Base-by-base conservation (phyloP, 2,329 filamentous ascomycete species). In the Colletotrichum orbiculare region DNA sequence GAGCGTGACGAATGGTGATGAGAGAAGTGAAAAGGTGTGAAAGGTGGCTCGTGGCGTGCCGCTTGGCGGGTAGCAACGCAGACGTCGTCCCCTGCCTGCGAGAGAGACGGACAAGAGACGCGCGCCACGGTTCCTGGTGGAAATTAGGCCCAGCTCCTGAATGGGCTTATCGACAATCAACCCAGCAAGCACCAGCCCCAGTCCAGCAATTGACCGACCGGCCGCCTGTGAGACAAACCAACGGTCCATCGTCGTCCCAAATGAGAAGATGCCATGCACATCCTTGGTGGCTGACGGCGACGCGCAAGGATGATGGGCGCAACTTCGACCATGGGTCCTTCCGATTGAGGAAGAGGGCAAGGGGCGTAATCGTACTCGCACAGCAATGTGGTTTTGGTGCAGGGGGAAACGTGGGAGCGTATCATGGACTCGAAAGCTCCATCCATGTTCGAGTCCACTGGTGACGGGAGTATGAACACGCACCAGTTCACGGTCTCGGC, bases 41-140 rank as follows among this genome's bases (percentile, higher is more conserved):
- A 38, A 38, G 37, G 17, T 49, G 54, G 38, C 13, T 50, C 38
- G 43, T 58, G 54, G 60, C 43, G 48, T 48, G 60, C 64, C 48
- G 54, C 54, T 67, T 64, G 64, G 60, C 64, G 60, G 54, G 35
- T 48, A 49, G 41, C 41, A 37, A 39, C 48, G 49, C 64, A 41
- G 41, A 55, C 54, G 54, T 34, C 60, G 11, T 64, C 37, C 45
- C 42, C 45, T 60, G 50, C 53, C 38, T 39, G 35, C 46, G 47
- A 43, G 46, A 58, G 54, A 46, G 64, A 65, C 42, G 45, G 25
- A 25, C 25, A 5, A 25, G 25, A 25, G 25, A 25, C 61, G 54
- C 61, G 50, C 60, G 64, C 64, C 64, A 64, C 45, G 49, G 50
- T 64, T 49, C 48, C 48, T 47, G 52, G 65, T 67, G 65, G 65